Conservation (phyloP, 2,329 filamentous ascomycete genomes). For the Magnaporthiopsis rhizophila region DNA sequence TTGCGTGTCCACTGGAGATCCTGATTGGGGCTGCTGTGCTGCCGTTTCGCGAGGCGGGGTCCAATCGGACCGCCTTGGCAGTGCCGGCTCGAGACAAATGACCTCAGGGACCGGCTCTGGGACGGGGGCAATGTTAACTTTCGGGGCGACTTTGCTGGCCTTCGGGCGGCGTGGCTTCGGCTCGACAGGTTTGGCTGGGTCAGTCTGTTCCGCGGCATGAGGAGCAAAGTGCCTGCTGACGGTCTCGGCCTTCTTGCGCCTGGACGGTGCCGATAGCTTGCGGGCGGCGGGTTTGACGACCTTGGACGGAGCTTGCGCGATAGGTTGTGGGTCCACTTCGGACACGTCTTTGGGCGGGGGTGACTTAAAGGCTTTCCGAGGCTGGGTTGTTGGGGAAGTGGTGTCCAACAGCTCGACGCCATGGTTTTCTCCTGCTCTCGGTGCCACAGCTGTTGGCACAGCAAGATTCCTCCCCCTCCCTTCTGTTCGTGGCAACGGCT, state of each 20-base stretch:
- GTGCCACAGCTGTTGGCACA: background rate
- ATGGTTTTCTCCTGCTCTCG: background rate
- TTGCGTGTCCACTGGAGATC: conserved; percentile 24
- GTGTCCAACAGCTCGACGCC: background rate
- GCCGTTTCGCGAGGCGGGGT: conserved; percentile 46
- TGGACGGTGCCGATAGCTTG: background rate
- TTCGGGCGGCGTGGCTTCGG: background rate
- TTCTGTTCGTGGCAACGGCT: background rate
- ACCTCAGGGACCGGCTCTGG: conserved; percentile 14
- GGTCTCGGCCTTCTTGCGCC: conserved; percentile 20
- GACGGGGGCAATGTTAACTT: background rate
- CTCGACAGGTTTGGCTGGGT: background rate
- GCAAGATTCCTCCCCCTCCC: too few relatives aligned
- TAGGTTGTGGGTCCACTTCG: background rate
- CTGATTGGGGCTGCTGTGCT: conserved; percentile 16
- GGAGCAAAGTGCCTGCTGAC: conserved; percentile 26
- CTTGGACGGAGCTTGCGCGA: background rate
- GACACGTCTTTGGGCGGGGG: background rate
- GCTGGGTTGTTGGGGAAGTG: background rate
- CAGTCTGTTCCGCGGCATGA: conserved; percentile 12
- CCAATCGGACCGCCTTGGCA: conserved; percentile 54
- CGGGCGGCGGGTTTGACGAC: conserved; percentile 1
- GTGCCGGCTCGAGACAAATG: conserved; percentile 38
- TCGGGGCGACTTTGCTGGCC: background rate
- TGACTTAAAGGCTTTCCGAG: conserved; percentile 3